Conservation (phyloP, 2,329 filamentous ascomycete species). For the Alternaria sp. region DNA sequence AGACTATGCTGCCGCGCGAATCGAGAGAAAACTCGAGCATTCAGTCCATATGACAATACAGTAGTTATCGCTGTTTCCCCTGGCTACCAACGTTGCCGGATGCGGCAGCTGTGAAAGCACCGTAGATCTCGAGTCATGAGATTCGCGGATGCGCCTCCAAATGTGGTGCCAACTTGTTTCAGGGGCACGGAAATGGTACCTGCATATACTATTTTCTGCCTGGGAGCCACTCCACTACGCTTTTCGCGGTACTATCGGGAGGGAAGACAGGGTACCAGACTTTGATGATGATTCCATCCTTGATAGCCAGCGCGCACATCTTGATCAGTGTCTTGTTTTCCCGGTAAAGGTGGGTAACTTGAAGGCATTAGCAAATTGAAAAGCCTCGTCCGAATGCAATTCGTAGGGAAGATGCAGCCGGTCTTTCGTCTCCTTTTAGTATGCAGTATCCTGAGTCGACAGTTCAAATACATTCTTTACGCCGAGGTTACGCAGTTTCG, state of each 20-base stretch:
- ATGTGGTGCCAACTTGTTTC: constrained; percentile 35
- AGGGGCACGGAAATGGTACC: constrained; percentile 30
- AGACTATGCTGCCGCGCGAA: background rate
- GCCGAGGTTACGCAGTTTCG: constrained; percentile 27
- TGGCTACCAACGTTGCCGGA: constrained; percentile 11
- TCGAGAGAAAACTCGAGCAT: background rate
- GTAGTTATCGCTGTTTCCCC: constrained; percentile 3
- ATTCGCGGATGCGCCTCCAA: constrained; percentile 23
- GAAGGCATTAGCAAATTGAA: constrained; percentile 47
- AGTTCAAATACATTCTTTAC: constrained; percentile 51
- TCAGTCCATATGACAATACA: background rate
- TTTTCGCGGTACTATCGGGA: constrained; percentile 52
- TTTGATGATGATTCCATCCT: constrained; percentile 53
- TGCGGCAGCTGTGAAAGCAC: constrained; percentile 14
- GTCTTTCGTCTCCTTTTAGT: constrained; percentile 52
- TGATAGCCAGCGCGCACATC: constrained; percentile 51
- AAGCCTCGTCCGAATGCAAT: constrained; percentile 53
- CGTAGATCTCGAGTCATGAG: constrained; percentile 31
- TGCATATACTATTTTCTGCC: constrained; percentile 33
- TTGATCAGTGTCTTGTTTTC: constrained; percentile 50
- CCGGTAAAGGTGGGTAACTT: constrained; percentile 53
- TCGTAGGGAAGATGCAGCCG: constrained; percentile 54
- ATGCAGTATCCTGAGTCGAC: constrained; percentile 53
- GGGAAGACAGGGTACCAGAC: constrained; percentile 57
- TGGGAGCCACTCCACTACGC: constrained; percentile 49